Conservation (phyloP, 768 basidiomycete genomes). For the Tulasnella sp. region DNA sequence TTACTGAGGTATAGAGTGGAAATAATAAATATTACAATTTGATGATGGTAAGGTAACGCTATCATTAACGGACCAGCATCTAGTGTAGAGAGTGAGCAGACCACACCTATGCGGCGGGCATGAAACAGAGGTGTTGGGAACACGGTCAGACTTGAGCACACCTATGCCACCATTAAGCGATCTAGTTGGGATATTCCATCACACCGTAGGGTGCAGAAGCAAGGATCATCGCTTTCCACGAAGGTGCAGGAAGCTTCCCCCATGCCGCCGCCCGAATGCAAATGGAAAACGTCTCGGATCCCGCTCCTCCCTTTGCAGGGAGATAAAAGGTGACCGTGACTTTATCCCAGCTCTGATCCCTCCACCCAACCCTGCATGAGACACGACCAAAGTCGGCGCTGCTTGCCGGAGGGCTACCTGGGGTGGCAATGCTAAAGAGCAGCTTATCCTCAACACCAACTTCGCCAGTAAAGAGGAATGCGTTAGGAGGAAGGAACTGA, state of each 20-base stretch:
- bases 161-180: no score
- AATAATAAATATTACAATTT: no score
- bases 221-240: constrained; percentile 1
- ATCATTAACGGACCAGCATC: no score
- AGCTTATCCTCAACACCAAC: constrained; percentile 9
- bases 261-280: constrained; percentile 6
- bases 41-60: no score
- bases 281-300: constrained; percentile 5
- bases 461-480: constrained; percentile 5
- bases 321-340: constrained; percentile 6
- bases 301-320: background rate
- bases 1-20: no score
- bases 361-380: constrained; percentile 4
- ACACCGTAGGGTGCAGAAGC: background rate
- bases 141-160: no score
- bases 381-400: constrained; percentile 6
- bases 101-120: no score
- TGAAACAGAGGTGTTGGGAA: no score
- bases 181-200: background rate
- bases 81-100: no score
- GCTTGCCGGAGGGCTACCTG: background rate
- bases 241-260: background rate
- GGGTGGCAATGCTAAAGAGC: background rate
- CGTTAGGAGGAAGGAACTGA: constrained; percentile 3
- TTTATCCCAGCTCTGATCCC: constrained; percentile 9